Evolutionary conservation across 2,329 filamentous ascomycete species (phyloP).

Genomic region (Allantophomopsis cytisporea): DNA sequence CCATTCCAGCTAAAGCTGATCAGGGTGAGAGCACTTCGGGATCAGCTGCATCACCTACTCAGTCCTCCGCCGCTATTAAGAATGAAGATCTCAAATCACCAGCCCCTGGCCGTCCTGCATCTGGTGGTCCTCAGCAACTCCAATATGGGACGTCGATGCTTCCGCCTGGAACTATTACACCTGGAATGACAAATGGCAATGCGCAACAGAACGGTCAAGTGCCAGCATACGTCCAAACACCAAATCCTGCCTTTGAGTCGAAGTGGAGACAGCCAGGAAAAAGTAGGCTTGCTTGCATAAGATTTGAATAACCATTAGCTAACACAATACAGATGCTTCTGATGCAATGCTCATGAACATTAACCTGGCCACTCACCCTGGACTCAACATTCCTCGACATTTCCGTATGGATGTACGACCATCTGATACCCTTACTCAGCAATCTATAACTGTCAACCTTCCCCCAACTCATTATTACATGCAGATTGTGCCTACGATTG

Average conservation of each 20-base stretch:
- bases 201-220: constrained; percentile 12
- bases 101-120: constrained; percentile 14
- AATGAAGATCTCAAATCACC: constrained; percentile 12
- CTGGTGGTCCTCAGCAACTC: constrained; percentile 14
- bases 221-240: constrained; percentile 16
- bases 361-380: constrained; percentile 53
- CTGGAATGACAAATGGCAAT: constrained; percentile 9
- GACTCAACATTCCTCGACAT: constrained; percentile 44
- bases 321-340: constrained; percentile 27
- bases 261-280: constrained; percentile 28
- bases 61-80: constrained; percentile 22
- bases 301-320: constrained; percentile 6
- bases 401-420: constrained; percentile 53
- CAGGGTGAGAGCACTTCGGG: constrained; percentile 16
- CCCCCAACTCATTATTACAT: constrained; percentile 55
- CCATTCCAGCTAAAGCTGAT: constrained; percentile 15
- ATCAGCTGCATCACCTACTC: constrained; percentile 16
- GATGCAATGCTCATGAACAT: constrained; percentile 57
- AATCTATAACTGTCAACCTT: constrained; percentile 60
- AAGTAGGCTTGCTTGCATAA: constrained; percentile 22
- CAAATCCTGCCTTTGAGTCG: constrained; percentile 24
- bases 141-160: constrained; percentile 19
- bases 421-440: constrained; percentile 50
- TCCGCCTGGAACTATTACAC: constrained; percentile 12
- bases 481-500: constrained; percentile 55